A percentile compares a stretch with the other conserved stretches of the same genome.
Evolutionary conservation across 805 yeast species (phyloP).

Genomic region (Sugiyamaella marilandica): DNA sequence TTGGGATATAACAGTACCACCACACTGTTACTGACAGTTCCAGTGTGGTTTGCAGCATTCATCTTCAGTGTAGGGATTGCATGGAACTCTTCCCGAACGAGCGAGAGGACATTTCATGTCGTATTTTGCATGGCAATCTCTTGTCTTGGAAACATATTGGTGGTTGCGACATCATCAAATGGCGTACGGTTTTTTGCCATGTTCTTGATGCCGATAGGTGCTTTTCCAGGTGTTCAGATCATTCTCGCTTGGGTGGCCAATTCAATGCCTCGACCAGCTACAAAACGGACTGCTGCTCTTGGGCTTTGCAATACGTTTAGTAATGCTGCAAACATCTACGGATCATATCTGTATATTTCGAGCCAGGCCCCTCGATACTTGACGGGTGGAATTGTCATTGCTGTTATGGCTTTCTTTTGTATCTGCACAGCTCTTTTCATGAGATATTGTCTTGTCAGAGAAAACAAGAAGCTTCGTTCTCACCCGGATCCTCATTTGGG

Average conservation of each 20-base stretch:
- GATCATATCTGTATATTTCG: constrained; percentile 3
- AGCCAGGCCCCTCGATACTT: constrained; percentile 3
- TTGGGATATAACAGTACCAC: constrained; percentile 41
- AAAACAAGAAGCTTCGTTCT: constrained; percentile 1
- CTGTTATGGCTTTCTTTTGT: constrained; percentile 11
- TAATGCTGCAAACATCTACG: constrained; percentile 38
- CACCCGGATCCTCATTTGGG: constrained; percentile 7
- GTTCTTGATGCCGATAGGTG: constrained; percentile 49
- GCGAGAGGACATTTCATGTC: constrained; percentile 50
- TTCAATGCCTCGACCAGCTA: constrained; percentile 52
- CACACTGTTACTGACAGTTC: constrained; percentile 44
- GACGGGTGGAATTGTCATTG: constrained; percentile 10
- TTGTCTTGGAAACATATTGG: constrained; percentile 2
- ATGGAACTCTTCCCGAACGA: constrained; percentile 52
- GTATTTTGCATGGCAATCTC: constrained; percentile 25
- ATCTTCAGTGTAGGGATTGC: constrained; percentile 30
- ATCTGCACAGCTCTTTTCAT: constrained; percentile 5
- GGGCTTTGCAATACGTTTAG: constrained; percentile 49
- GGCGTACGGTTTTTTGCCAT: constrained; percentile 56
- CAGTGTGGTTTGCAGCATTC: constrained; percentile 44
- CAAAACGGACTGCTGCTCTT: constrained; percentile 52
- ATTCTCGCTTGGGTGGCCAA: constrained; percentile 54
- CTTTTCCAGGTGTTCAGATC: constrained; percentile 50
- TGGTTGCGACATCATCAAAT: constrained; percentile 39
- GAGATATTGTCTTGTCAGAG: constrained; percentile 8